phyloP scores from a whole-genome alignment of 176 grass and related monocot species.

The Zizania latifolia region DNA sequence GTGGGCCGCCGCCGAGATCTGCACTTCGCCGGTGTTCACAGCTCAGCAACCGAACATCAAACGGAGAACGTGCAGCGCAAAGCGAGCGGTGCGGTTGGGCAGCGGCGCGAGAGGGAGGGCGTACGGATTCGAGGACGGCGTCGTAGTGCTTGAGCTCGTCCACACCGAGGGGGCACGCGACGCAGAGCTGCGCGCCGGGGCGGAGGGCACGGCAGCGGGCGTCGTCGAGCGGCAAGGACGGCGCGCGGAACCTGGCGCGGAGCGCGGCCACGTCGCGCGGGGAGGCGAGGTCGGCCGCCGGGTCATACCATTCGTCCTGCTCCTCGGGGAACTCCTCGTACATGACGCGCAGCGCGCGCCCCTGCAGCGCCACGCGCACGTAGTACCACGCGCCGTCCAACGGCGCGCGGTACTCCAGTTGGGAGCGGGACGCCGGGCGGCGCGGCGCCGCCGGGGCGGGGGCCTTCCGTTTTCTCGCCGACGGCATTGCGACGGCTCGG shows the following conservation, averaged over 20 bases:
- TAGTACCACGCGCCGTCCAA: constrained; percentile 44
- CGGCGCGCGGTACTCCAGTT: constrained; percentile 21
- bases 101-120: neutral
- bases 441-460: neutral
- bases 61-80: no score
- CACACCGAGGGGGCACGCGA: constrained; percentile 8
- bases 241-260: constrained; percentile 30
- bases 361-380: constrained; percentile 25
- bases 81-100: neutral
- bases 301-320: constrained; percentile 30
- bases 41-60: neutral
- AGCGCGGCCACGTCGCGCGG: constrained; percentile 3
- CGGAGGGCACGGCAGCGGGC: constrained; percentile 32
- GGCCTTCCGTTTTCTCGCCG: constrained; percentile 2
- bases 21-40: neutral
- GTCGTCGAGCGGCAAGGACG: constrained; percentile 20
- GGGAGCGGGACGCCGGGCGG: neutral
- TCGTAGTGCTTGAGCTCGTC: constrained; percentile 31
- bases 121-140: constrained; percentile 38
- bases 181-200: constrained; percentile 31
- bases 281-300: neutral
- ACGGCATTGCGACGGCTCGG: constrained; percentile 1
- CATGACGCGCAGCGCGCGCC: constrained; percentile 36
- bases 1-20: constrained; percentile 16
- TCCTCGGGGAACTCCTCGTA: constrained; percentile 39